Evolutionary conservation across 345 rosid genomes (phyloP), one percentile per base, ranked within the genome.

Genomic region (Moricandia arvensis): DNA sequence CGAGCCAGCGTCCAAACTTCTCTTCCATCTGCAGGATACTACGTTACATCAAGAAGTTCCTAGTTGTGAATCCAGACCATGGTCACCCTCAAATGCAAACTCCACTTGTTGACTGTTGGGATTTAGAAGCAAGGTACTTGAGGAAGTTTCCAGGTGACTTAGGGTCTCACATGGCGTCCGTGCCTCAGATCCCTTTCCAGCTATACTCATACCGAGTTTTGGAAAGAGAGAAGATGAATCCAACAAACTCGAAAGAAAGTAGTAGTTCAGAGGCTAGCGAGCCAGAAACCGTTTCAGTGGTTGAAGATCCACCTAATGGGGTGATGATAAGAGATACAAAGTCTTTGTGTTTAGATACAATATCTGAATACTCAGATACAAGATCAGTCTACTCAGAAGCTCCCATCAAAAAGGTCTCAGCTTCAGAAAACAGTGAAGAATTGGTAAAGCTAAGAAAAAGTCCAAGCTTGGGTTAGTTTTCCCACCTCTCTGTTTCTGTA

Each of bases 41-140:
- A 35, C 83, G 97, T 0, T 92, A 89, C 85, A 77, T 85, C 79
- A 95, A 95, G 88, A 90, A 89, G 80, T 95, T 84, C 74, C 78
- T 90, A 11, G 87, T 83, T 62, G 87, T 82, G 85, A 89, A 92
- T 75, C 92, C 84, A 8, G 86, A 83, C 26, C 73, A 68, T n/a
- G 90, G 85, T 7, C 88, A 82, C 66, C 89, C 87, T 11, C 87
- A 86, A 29, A 77, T 85, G 57, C 89, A 71, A 43, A 76, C 74
- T 31, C 91, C 87, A 7, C 67, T 84, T 0, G 85, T 83, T 27
- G 97, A 95, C 72, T 91, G 79, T 55, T 85, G 85, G 51, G 97
- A 95, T 8, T 61, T 89, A 8, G 97, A 95, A 79, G 72, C 86
- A 15, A 87, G 87, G 76, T 87, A 85, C 59, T 70, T 75, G 26